Conservation (phyloP, 768 basidiomycete genomes). For the Termitomyces sp. region DNA sequence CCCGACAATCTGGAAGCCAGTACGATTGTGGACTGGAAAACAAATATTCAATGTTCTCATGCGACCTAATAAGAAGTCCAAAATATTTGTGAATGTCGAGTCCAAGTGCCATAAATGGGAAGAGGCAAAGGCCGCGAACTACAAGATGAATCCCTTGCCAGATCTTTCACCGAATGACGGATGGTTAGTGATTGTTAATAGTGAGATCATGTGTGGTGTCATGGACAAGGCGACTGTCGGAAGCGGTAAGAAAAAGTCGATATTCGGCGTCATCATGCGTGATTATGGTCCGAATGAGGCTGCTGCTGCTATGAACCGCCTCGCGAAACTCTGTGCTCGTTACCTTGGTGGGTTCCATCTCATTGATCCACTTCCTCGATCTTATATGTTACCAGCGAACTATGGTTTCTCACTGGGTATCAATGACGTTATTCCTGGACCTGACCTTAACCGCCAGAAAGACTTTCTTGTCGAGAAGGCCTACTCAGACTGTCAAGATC, state of each 20-base stretch:
- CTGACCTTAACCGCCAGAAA: conserved; percentile 73
- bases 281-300: conserved; percentile 97
- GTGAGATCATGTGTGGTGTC: conserved; percentile 98
- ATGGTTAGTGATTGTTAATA: conserved; percentile 94
- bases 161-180: conserved; percentile 97
- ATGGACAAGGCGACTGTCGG: conserved; percentile 99
- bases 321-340: conserved; percentile 93
- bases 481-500: conserved; percentile 79
- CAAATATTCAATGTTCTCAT: conserved; percentile 98
- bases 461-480: conserved; percentile 82
- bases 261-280: conserved; percentile 95
- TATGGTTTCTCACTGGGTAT: conserved; percentile 97
- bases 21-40: conserved; percentile 94
- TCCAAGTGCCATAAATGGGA: conserved; percentile 90
- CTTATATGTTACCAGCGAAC: conserved; percentile 60
- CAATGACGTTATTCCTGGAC: conserved; percentile 97
- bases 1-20: conserved; percentile 90
- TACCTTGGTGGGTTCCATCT: conserved; percentile 63
- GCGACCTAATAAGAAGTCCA: conserved; percentile 81
- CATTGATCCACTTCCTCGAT: not conserved
- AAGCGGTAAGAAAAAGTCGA: conserved; percentile 98
- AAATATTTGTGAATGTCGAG: conserved; percentile 91
- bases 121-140: conserved; percentile 59
- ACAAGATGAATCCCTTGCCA: conserved; percentile 60
- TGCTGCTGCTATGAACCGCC: conserved; percentile 89